Evolutionary conservation across 257 asterid genomes (phyloP), one percentile per base, ranked within the genome.

Genomic region (Lycium barbarum): DNA sequence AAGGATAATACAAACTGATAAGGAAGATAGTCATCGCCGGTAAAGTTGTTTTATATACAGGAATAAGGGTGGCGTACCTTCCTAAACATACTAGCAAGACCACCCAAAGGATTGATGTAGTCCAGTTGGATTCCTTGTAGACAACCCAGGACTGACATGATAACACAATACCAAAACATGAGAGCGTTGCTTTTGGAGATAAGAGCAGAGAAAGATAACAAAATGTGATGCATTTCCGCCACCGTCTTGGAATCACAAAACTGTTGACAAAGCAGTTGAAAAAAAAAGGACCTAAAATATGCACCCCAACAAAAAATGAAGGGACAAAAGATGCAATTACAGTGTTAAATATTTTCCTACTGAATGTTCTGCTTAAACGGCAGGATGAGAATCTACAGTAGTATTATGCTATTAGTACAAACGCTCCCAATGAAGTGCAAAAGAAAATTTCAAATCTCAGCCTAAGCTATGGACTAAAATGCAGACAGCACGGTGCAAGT

Each of bases 61-160:
- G 62, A n/a, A 38, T 65, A 57, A 36, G 33, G 40, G 43, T 83
- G 68, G 74, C 79, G 49, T 92, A 95, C 98, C 98, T 93, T 90
- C 98, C 98, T 3, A 91, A 90, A 86, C 97, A 92, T 83, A 95
- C 72, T 57, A 95, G 91, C 83, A 92, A 83, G 88, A 89, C 73
- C 55, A 89, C 82, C 97, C 97, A 93, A 86, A 95, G 49, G 22
- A 92, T 6, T 58, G 91, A 74, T 67, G n/a, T 83, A 83, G 90
- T 89, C 97, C 97, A 95, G 87, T 73, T 86, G 8, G 94, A 79
- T 88, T 95, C 97, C 91, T 92, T 93, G 92, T 93, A 93, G 74
- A 88, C 65, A 81, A 95, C 81, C 98, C 98, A 95, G 12, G 90
- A 91, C 98, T 95, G 91, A 84, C 66, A 82, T 43, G n/a, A 74